Evolutionary conservation across 2,329 filamentous ascomycete genomes (phyloP).

Genomic region (Arthrobotrys iridis): DNA sequence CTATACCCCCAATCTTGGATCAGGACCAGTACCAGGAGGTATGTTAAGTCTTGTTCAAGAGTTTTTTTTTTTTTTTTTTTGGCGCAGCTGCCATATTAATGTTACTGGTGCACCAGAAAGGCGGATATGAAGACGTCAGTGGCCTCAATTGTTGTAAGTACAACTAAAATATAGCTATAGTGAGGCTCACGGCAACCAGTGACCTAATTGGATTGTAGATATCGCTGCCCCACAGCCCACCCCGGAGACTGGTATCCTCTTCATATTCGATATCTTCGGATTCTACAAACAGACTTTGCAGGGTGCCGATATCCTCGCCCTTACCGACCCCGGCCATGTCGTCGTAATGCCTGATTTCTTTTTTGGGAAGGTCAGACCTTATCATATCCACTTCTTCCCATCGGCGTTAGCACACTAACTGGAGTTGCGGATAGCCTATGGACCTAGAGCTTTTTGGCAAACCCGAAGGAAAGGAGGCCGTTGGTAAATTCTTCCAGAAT

Average conservation of each 20-base stretch:
- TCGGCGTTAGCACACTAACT: no score
- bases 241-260: slow-evolving; percentile 40
- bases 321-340: slow-evolving; percentile 44
- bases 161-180: neutral
- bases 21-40: slow-evolving; percentile 34
- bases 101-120: slow-evolving; percentile 25
- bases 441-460: slow-evolving; percentile 16
- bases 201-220: slow-evolving; percentile 3
- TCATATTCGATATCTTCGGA: slow-evolving; percentile 49
- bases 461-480: slow-evolving; percentile 13
- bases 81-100: neutral
- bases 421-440: slow-evolving; percentile 13
- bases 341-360: slow-evolving; percentile 96
- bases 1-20: slow-evolving; percentile 38
- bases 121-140: slow-evolving; percentile 31
- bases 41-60: neutral
- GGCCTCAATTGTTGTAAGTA: slow-evolving; percentile 42
- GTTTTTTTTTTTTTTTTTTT: neutral
- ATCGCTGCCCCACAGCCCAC: slow-evolving; percentile 37
- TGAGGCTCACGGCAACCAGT: neutral
- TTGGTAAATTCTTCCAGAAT: slow-evolving; percentile 24
- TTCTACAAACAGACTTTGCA: slow-evolving; percentile 44
- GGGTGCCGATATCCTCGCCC: slow-evolving; percentile 44
- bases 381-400: neutral
- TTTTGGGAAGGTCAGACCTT: slow-evolving; percentile 68